These are phyloP conservation scores for Coemansia sp. DNA, from an alignment of 192 early-diverging fungal species.

Conservation along the genomic window DNA sequence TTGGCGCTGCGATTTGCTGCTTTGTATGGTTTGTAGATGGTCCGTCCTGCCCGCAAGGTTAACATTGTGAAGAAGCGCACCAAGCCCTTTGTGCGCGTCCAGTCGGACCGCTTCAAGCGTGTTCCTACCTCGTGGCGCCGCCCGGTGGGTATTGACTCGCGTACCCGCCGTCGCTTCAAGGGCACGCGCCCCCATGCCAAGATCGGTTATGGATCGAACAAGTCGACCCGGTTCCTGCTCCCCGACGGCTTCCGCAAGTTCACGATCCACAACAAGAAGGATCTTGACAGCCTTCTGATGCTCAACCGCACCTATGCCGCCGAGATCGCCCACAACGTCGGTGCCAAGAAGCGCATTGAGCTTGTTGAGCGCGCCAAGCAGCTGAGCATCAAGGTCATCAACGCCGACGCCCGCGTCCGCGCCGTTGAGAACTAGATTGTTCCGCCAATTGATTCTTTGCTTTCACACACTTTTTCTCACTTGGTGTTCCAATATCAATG, in stretches of 20 bases:
- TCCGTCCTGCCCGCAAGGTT: slow-evolving; percentile 88
- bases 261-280: slow-evolving; percentile 82
- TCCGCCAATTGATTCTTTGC: slow-evolving; percentile 2
- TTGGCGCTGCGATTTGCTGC: background rate
- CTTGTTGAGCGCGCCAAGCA: slow-evolving; percentile 94
- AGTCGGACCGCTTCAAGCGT: slow-evolving; percentile 97
- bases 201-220: slow-evolving; percentile 99
- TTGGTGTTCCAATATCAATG: background rate
- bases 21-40: slow-evolving; percentile 62
- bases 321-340: slow-evolving; percentile 98
- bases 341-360: slow-evolving; percentile 85
- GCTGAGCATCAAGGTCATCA: slow-evolving; percentile 94
- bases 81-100: slow-evolving; percentile 92
- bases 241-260: slow-evolving; percentile 99
- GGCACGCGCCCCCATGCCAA: slow-evolving; percentile 97
- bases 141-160: slow-evolving; percentile 99
- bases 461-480: background rate
- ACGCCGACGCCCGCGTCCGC: slow-evolving; percentile 82
- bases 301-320: slow-evolving; percentile 99
- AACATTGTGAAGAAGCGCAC: slow-evolving; percentile 99
- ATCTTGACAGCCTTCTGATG: slow-evolving; percentile 96
- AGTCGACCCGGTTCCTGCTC: slow-evolving; percentile 91
- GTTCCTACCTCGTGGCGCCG: slow-evolving; percentile 97
- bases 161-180: slow-evolving; percentile 97
- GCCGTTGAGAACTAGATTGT: slow-evolving; percentile 64